Percentiles rank a stretch among this genome's conserved stretches.
Conservation (phyloP, 306 rosid species). For the Inga oerstediana region DNA sequence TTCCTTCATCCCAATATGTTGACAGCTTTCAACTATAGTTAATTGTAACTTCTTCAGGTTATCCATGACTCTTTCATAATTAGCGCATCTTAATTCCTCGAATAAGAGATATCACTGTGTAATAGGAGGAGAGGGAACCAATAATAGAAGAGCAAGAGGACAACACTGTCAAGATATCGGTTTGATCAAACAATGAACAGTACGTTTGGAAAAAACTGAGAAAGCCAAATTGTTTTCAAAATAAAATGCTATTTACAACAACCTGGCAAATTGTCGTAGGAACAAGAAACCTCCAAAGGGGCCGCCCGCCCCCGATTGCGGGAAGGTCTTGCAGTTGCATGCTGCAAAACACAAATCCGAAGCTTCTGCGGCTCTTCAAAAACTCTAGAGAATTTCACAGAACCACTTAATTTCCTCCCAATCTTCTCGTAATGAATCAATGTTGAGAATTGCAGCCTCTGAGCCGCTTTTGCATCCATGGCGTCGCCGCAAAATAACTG, state of each 20-base stretch:
- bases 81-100: background rate
- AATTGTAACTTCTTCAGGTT: background rate
- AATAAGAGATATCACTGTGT: background rate
- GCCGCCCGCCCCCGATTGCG: constrained; percentile 38
- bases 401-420: constrained; percentile 35
- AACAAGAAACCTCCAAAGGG: constrained; percentile 53
- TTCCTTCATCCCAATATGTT: constrained; percentile 21
- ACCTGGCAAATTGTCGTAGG: constrained; percentile 73
- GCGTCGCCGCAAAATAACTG: constrained; percentile 1
- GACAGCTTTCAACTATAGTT: background rate
- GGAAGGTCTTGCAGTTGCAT: constrained; percentile 27
- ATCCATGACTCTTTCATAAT: background rate
- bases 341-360: constrained; percentile 40
- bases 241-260: background rate
- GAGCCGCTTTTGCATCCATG: constrained; percentile 66
- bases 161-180: background rate
- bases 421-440: constrained; percentile 48
- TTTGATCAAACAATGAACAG: background rate
- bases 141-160: constrained; percentile 20
- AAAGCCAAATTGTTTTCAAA: background rate
- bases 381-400: constrained; percentile 41
- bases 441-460: constrained; percentile 45
- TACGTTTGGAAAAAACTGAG: background rate
- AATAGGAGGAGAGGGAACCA: background rate
- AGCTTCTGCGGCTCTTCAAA: constrained; percentile 39